These are phyloP conservation scores for Cutaneotrichosporon daszewskae DNA, from an alignment of 1,284 basidiomycete species.

Conservation along the genomic window DNA sequence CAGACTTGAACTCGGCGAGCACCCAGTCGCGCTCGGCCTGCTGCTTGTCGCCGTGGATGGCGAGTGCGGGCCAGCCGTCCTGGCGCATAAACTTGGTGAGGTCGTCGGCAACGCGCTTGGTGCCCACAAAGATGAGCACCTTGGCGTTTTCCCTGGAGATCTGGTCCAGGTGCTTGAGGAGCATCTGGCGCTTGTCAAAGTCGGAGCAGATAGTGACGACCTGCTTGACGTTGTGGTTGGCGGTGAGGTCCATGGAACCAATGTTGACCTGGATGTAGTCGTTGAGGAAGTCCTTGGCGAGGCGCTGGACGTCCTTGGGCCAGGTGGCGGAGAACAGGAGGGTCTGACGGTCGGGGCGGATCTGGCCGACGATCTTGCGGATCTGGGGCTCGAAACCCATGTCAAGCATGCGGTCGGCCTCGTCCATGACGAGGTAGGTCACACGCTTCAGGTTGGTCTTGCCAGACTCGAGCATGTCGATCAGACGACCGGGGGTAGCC, in stretches of 20 bases:
- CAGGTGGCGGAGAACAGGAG: slow-evolving; percentile 98
- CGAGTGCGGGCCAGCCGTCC: slow-evolving; percentile 97
- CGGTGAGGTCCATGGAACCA: slow-evolving; percentile 95
- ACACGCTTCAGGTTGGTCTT: slow-evolving; percentile 94
- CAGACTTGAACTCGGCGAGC: slow-evolving; percentile 93
- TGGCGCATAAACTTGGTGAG: slow-evolving; percentile 94
- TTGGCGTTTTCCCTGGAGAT: slow-evolving; percentile 97
- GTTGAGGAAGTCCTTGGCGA: slow-evolving; percentile 91
- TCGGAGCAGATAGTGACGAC: slow-evolving; percentile 95
- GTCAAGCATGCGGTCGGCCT: slow-evolving; percentile 67
- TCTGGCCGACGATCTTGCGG: slow-evolving; percentile 94
- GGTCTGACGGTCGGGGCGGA: slow-evolving; percentile 91
- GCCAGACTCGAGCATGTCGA: slow-evolving; percentile 93
- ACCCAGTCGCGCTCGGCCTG: slow-evolving; percentile 94
- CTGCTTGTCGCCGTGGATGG: slow-evolving; percentile 98
- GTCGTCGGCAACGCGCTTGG: slow-evolving; percentile 96
- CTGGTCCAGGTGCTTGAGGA: slow-evolving; percentile 95
- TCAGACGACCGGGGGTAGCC: slow-evolving; percentile 89
- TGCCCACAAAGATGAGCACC: slow-evolving; percentile 96
- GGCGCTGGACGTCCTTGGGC: slow-evolving; percentile 98
- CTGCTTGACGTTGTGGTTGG: slow-evolving; percentile 97
- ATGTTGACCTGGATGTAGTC: slow-evolving; percentile 99
- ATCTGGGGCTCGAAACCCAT: slow-evolving; percentile 96
- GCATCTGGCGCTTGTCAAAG: slow-evolving; percentile 92
- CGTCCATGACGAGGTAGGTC: slow-evolving; percentile 98